Evolutionary conservation across 2,329 filamentous ascomycete species (phyloP).

Genomic region (Huntiella bhutanensis): DNA sequence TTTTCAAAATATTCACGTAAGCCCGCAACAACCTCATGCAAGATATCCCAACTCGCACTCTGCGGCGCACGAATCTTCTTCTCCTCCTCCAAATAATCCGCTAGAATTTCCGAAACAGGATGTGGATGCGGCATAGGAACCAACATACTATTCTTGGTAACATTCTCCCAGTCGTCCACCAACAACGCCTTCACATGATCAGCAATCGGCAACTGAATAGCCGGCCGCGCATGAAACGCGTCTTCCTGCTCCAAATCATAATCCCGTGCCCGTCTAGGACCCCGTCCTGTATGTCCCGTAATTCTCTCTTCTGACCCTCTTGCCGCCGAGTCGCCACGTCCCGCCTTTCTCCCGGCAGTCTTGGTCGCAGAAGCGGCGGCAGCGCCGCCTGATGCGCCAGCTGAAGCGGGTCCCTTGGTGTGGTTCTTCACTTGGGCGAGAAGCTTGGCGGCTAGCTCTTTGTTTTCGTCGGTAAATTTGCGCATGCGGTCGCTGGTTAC

Average conservation of each 20-base stretch:
- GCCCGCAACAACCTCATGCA: slow-evolving; percentile 75
- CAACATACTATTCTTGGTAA: slow-evolving; percentile 85
- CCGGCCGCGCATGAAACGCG: slow-evolving; percentile 61
- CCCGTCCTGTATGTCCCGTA: slow-evolving; percentile 44
- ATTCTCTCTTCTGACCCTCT: slow-evolving; percentile 59
- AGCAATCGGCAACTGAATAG: slow-evolving; percentile 69
- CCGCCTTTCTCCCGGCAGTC: slow-evolving; percentile 20
- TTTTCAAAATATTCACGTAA: slow-evolving; percentile 90
- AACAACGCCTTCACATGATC: slow-evolving; percentile 81
- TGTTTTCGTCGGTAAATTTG: slow-evolving; percentile 89
- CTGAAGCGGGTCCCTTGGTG: slow-evolving; percentile 58
- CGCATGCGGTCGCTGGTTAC: slow-evolving; percentile 82
- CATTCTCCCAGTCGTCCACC: slow-evolving; percentile 97
- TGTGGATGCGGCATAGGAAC: slow-evolving; percentile 64
- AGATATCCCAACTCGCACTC: slow-evolving; percentile 59
- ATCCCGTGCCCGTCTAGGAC: slow-evolving; percentile 57
- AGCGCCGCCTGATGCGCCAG: slow-evolving; percentile 25
- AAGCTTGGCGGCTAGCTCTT: slow-evolving; percentile 62
- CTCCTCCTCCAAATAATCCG: slow-evolving; percentile 61
- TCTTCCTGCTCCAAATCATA: slow-evolving; percentile 86
- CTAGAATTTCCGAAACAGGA: slow-evolving; percentile 58
- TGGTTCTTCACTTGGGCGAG: slow-evolving; percentile 47
- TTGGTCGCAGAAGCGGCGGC: slow-evolving; percentile 16
- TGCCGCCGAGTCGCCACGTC: slow-evolving; percentile 52
- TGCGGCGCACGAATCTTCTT: slow-evolving; percentile 43